A percentile compares a stretch with the other conserved stretches of the same genome.
These are phyloP conservation scores for Cryptosporidium ubiquitum DNA, from an alignment of 169 alveolate species.

Conservation along the genomic window DNA sequence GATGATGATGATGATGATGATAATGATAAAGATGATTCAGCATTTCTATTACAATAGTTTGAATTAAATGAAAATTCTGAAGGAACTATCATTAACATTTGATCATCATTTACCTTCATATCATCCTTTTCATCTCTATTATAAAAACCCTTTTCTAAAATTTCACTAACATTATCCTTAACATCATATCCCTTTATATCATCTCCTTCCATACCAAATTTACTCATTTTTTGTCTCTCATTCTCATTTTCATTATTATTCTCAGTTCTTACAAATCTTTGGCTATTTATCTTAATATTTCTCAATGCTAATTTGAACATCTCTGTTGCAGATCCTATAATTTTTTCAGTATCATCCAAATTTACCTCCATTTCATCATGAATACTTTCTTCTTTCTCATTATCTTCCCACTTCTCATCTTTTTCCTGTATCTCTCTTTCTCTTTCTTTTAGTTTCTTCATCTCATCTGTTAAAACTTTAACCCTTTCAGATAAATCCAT, in stretches of 20 bases:
- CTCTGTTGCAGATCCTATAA: constrained; percentile 63
- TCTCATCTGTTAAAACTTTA: constrained; percentile 10
- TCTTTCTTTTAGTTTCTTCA: constrained; percentile 16
- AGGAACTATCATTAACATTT: background rate
- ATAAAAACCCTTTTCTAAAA: background rate
- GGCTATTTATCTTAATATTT: background rate
- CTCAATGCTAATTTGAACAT: constrained; percentile 50
- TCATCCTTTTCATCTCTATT: background rate
- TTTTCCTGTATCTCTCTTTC: too few relatives aligned
- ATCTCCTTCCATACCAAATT: background rate
- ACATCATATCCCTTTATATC: background rate
- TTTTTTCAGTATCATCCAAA: constrained; percentile 37
- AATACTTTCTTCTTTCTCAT: background rate
- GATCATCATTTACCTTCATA: background rate
- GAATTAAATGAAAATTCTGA: constrained; percentile 45
- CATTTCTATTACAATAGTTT: background rate
- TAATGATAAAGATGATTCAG: background rate
- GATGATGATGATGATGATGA: background rate
- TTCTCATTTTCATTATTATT: background rate
- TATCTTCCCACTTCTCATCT: background rate
- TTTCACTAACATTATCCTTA: background rate
- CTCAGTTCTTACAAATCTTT: background rate
- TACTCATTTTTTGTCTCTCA: background rate
- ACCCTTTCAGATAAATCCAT: constrained; percentile 61
- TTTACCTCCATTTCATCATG: background rate